A percentile compares a stretch with the other conserved stretches of the same genome.
phyloP scores from a whole-genome alignment of 2,329 filamentous ascomycete genomes.

The Colletotrichum orbiculare region DNA sequence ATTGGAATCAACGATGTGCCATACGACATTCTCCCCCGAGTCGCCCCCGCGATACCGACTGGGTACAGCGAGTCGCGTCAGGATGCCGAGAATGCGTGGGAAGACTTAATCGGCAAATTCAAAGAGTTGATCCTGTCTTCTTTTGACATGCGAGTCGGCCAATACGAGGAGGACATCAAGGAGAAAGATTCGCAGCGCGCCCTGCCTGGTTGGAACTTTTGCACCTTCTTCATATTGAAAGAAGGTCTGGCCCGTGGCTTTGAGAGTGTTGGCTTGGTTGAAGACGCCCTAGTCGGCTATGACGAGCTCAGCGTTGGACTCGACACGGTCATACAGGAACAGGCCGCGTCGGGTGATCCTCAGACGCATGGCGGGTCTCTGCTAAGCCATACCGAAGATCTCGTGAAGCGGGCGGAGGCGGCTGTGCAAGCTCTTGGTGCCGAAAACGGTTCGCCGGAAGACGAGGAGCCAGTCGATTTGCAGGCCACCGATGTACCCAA shows the following conservation, averaged over 20 bases:
- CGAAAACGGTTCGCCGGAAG: constrained; percentile 45
- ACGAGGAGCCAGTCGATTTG: constrained; percentile 60
- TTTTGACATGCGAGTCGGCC: constrained; percentile 89
- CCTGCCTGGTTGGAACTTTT: constrained; percentile 98
- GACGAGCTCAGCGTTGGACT: constrained; percentile 92
- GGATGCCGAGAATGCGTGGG: constrained; percentile 85
- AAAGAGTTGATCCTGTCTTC: constrained; percentile 88
- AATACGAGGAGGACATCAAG: constrained; percentile 97
- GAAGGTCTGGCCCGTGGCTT: constrained; percentile 94
- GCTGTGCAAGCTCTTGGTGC: constrained; percentile 54
- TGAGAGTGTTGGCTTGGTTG: constrained; percentile 94
- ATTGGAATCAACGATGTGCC: constrained; percentile 78
- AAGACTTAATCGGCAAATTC: constrained; percentile 85
- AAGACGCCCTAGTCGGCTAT: constrained; percentile 94
- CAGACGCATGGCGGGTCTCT: constrained; percentile 79
- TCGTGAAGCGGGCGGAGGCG: constrained; percentile 69
- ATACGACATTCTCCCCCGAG: constrained; percentile 71
- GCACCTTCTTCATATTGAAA: constrained; percentile 98
- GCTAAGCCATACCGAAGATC: constrained; percentile 77
- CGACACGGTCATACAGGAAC: constrained; percentile 83
- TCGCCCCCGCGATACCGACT: constrained; percentile 71
- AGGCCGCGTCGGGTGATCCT: constrained; percentile 67
- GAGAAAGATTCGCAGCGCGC: constrained; percentile 90
- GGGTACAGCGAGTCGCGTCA: constrained; percentile 77
- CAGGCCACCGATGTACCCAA: constrained; percentile 55